Conservation (phyloP, 169 alveolate genomes). For the Theileria annulata region DNA sequence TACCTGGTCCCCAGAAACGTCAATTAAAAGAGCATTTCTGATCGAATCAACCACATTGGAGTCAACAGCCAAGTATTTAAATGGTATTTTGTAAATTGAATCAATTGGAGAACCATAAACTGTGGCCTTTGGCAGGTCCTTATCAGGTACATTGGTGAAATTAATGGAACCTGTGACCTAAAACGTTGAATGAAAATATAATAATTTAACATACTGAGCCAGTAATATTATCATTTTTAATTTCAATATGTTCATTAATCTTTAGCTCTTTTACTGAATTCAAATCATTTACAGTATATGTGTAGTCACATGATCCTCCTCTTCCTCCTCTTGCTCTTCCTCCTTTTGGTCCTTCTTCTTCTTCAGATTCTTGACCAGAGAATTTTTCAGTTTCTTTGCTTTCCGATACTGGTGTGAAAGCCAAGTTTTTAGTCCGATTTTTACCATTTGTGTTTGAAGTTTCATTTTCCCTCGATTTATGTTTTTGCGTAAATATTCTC, state of each 20-base stretch:
- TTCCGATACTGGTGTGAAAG: conserved; percentile 39
- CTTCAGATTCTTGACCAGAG: conserved; percentile 32
- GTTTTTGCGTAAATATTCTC: neutral
- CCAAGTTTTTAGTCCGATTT: conserved; percentile 42
- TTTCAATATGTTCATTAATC: neutral
- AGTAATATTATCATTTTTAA: conserved; percentile 2
- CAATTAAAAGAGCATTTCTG: conserved; percentile 78
- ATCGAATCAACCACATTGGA: conserved; percentile 62
- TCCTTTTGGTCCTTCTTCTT: conserved; percentile 14
- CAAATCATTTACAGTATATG: neutral
- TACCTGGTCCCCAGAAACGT: conserved; percentile 84
- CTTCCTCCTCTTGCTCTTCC: conserved; percentile 14
- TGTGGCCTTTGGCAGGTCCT: neutral
- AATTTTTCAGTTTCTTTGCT: conserved; percentile 41
- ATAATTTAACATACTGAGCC: conserved; percentile 15
- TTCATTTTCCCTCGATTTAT: conserved; percentile 2
- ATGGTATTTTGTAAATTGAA: conserved; percentile 54
- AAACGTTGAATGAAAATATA: neutral
- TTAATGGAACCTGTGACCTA: conserved; percentile 10
- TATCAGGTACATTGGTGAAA: neutral
- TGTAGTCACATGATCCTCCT: neutral
- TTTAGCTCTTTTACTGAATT: neutral
- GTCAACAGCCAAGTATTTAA: conserved; percentile 60
- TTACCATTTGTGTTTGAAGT: conserved; percentile 30
- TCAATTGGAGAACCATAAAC: conserved; percentile 1